phyloP scores from a whole-genome alignment of 1,139 yeast genomes.

The Saccharomycopsis phalli region DNA sequence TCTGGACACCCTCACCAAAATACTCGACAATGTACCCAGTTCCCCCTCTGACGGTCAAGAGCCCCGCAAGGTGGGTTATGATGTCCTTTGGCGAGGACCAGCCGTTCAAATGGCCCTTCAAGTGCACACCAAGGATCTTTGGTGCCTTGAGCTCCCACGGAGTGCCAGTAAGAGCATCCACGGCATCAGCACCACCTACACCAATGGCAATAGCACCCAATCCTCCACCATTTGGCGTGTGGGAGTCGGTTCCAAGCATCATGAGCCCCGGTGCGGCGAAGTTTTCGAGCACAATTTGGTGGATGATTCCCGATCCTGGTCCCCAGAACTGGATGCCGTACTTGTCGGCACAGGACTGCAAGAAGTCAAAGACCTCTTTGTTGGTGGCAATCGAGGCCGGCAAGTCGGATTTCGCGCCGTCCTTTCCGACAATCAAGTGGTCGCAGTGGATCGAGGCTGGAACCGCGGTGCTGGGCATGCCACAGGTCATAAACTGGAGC shows the following conservation, averaged over 20 bases:
- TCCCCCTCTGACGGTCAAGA: slow-evolving; percentile 92
- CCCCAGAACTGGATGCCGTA: slow-evolving; percentile 99
- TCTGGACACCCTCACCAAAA: slow-evolving; percentile 85
- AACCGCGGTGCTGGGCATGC: slow-evolving; percentile 74
- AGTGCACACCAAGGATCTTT: slow-evolving; percentile 79
- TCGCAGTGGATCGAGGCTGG: slow-evolving; percentile 97
- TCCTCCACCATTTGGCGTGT: slow-evolving; percentile 98
- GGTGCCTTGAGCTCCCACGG: slow-evolving; percentile 99
- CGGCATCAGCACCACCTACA: slow-evolving; percentile 99
- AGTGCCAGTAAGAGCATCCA: slow-evolving; percentile 92
- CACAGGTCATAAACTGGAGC: slow-evolving; percentile 94
- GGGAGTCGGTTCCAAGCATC: slow-evolving; percentile 97
- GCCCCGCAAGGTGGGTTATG: slow-evolving; percentile 82
- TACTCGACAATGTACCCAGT: slow-evolving; percentile 94
- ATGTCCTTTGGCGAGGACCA: slow-evolving; percentile 98
- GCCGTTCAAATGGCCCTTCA: slow-evolving; percentile 77
- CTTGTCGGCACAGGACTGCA: slow-evolving; percentile 82
- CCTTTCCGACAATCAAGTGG: slow-evolving; percentile 91
- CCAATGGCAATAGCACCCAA: slow-evolving; percentile 96
- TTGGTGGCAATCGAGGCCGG: slow-evolving; percentile 69
- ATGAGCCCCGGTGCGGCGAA: slow-evolving; percentile 89
- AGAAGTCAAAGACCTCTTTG: slow-evolving; percentile 88
- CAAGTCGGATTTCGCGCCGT: slow-evolving; percentile 79
- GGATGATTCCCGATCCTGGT: slow-evolving; percentile 97
- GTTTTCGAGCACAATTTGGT: slow-evolving; percentile 93